Base-by-base conservation (phyloP, 1,284 basidiomycete species). In the Neonothopanus nambi region DNA sequence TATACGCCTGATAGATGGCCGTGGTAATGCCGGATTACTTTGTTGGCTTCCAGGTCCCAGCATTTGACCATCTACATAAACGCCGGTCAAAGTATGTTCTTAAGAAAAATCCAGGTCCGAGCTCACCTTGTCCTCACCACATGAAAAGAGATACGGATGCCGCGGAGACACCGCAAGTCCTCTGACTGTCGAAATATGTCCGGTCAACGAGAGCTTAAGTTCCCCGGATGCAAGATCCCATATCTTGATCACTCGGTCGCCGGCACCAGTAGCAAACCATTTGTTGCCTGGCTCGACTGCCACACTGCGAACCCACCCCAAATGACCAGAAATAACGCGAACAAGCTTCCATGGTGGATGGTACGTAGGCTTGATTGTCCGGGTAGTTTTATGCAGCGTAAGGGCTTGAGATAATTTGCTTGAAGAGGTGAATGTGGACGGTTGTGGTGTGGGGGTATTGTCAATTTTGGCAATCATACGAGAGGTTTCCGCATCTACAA, bases 41-140 rank as follows among this genome's bases (percentile, higher is more conserved):
- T 98, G 79, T 99, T 99, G 18, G 91, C 89, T 73, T 99, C 97
- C 51, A 99, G 74, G 67, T 99, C 96, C 97, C 97, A 99, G 66
- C 97, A 99, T 76, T 98, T 99, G 42, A 99, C 95, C 93, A 97
- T 97, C 91, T 94, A 65, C 15, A 35, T 44, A 28, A 24, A 51
- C 48, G 50, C 23, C 21, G 18, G 52, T 38, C 46, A 38, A 45
- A 44, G 36, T 56, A 12, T 7, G n/a, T 24, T 5, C 18, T 15
- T 37, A 18, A 11, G 11, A 24, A 17, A 35, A 52, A 18, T 35
- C 12, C 35, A 28, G 49, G 38, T 28, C 18, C 3, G 13, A 12
- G 54, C 70, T 47, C 42, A 90, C 91, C 83, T 98, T 98, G 73
- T 99, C 96, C 72, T 99, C 96, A 50, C 93, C 95, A 57, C 91